phyloP scores from a whole-genome alignment of 2,329 filamentous ascomycete genomes.

The Neopestalotiopsis rosae region DNA sequence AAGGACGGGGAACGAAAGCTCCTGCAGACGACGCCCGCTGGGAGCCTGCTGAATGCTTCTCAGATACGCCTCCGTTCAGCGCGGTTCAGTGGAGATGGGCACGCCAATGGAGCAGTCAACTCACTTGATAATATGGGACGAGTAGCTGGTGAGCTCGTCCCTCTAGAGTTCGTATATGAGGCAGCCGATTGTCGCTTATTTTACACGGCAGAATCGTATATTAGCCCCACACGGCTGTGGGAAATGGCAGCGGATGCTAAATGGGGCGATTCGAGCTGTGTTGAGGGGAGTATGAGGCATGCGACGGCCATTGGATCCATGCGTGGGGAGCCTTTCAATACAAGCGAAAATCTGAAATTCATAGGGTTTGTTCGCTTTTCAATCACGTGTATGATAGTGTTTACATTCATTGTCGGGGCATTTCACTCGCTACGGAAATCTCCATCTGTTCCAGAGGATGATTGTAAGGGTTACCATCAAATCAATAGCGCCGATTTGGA shows the following conservation, averaged over 20 bases:
- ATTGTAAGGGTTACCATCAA: too few relatives aligned
- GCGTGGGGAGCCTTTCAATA: too few relatives aligned
- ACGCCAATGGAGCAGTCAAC: conserved; percentile 40
- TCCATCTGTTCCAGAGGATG: too few relatives aligned
- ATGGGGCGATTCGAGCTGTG: conserved; percentile 41
- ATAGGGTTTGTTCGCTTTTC: too few relatives aligned
- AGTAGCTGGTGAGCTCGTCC: conserved; percentile 35
- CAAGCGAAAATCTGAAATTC: too few relatives aligned
- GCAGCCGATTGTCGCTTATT: conserved; percentile 63
- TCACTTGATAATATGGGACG: conserved; percentile 41
- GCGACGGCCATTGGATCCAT: neutral
- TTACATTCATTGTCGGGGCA: too few relatives aligned
- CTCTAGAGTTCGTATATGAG: conserved; percentile 63
- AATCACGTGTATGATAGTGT: too few relatives aligned
- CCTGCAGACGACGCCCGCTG: neutral
- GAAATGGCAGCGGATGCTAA: conserved; percentile 43
- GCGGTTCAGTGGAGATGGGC: too few relatives aligned
- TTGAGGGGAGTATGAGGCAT: conserved; percentile 19
- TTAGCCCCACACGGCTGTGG: conserved; percentile 55
- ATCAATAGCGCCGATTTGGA: too few relatives aligned
- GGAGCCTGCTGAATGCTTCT: neutral
- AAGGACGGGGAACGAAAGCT: too few relatives aligned
- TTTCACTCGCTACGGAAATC: too few relatives aligned
- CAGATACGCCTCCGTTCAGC: conserved; percentile 46
- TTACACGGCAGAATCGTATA: conserved; percentile 56